A percentile compares a stretch with the other conserved stretches of the same genome.
phyloP scores from a whole-genome alignment of 495 filamentous ascomycete species.

The Penicillium riverlandense region DNA sequence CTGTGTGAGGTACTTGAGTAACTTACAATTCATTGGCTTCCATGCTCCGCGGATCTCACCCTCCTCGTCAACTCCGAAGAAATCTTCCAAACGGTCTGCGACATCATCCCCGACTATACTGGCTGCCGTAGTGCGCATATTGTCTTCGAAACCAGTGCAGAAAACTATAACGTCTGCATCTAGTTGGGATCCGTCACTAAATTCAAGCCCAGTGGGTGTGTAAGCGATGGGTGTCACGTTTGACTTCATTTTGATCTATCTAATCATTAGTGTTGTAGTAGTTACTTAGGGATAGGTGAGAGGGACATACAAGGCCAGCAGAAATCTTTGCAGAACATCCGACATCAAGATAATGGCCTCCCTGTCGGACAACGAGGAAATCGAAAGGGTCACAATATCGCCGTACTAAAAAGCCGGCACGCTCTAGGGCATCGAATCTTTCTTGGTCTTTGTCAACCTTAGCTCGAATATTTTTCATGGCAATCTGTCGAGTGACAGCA shows the following conservation, averaged over 20 bases:
- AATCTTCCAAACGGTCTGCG: constrained; percentile 24
- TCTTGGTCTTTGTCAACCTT: constrained; percentile 10
- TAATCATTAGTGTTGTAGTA: background rate
- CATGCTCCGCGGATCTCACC: constrained; percentile 25
- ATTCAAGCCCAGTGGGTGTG: constrained; percentile 17
- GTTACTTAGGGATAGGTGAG: background rate
- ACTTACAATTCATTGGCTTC: constrained; percentile 23
- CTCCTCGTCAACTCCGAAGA: constrained; percentile 26
- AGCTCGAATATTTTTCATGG: background rate
- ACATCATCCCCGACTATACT: constrained; percentile 19
- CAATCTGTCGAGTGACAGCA: constrained; percentile 8
- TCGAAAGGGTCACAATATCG: constrained; percentile 18
- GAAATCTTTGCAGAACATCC: constrained; percentile 21
- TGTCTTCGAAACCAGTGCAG: constrained; percentile 23
- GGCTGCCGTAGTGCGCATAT: constrained; percentile 14
- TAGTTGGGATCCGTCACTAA: constrained; percentile 21
- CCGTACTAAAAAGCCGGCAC: constrained; percentile 23
- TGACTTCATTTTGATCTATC: constrained; percentile 25
- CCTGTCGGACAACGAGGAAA: constrained; percentile 19
- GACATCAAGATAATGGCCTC: constrained; percentile 31
- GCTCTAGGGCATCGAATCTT: constrained; percentile 20
- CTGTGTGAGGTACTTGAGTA: background rate
- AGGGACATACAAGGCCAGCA: background rate
- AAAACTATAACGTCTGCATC: constrained; percentile 29
- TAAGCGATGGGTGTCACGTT: constrained; percentile 9